A percentile compares a stretch with the other conserved stretches of the same genome.
Evolutionary conservation across 345 rosid species (phyloP).

Genomic region (Eucalyptus tenuipes): DNA sequence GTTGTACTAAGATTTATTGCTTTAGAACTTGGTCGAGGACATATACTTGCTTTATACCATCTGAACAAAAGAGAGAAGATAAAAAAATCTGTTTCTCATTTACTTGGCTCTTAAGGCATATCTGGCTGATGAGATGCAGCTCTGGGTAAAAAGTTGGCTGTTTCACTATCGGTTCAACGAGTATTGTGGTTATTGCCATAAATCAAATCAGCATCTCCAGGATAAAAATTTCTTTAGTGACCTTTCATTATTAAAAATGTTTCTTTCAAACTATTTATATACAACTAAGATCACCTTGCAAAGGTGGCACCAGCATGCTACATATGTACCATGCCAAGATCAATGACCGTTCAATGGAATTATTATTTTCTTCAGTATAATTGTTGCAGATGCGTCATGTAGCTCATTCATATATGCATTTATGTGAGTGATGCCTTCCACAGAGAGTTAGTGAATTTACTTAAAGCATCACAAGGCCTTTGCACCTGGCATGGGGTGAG

Average conservation of each 20-base stretch:
- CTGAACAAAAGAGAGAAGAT: not conserved
- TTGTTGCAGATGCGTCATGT: not conserved
- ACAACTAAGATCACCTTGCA: not conserved
- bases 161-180: not conserved
- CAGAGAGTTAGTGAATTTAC: not conserved
- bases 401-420: not conserved
- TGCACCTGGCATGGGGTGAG: not conserved
- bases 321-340: not conserved
- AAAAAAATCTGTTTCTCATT: not conserved
- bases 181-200: not conserved
- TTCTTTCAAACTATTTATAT: not conserved
- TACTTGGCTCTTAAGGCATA: not conserved
- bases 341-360: not conserved
- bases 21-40: not conserved
- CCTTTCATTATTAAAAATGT: not conserved
- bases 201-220: not conserved
- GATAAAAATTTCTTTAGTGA: not conserved
- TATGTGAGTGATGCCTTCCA: not conserved
- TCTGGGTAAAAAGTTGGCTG: not conserved
- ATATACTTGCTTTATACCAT: not conserved
- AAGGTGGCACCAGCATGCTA: not conserved
- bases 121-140: not conserved
- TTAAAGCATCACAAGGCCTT: not conserved
- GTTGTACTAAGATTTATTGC: not conserved
- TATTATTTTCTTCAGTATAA: not conserved